phyloP scores from a whole-genome alignment of 2,329 filamentous ascomycete genomes.

The Cordyceps cateniannulata region DNA sequence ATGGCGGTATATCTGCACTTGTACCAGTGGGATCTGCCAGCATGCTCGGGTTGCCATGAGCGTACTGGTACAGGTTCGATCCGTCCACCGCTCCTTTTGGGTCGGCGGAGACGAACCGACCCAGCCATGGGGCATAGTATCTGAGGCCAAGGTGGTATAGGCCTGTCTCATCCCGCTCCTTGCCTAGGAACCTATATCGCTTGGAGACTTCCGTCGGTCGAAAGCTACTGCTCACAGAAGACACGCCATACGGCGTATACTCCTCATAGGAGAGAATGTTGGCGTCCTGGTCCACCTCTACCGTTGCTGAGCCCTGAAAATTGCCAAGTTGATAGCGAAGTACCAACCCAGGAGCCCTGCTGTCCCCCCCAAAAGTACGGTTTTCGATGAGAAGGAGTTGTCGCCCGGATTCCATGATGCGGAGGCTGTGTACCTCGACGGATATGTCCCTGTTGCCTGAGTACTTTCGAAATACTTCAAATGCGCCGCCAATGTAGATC shows the following conservation, averaged over 20 bases:
- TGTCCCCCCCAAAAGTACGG: conserved; percentile 12
- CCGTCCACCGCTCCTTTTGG: conserved; percentile 17
- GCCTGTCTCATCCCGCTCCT: conserved; percentile 22
- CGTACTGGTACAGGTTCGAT: conserved; percentile 17
- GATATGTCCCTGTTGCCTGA: not conserved
- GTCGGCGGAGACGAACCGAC: conserved; percentile 21
- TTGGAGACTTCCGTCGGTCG: conserved; percentile 15
- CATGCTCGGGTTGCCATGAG: conserved; percentile 12
- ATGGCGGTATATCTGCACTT: not conserved
- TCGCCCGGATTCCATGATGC: conserved; percentile 9
- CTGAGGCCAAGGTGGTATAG: conserved; percentile 20
- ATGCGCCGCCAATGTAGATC: conserved; percentile 13
- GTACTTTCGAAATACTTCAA: conserved; percentile 13
- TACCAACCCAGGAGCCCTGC: conserved; percentile 9
- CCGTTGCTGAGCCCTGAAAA: conserved; percentile 1
- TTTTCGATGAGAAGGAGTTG: conserved; percentile 12
- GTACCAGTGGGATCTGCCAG: conserved; percentile 10
- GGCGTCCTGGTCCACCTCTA: conserved; percentile 22
- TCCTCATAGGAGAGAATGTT: conserved; percentile 25
- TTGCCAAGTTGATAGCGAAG: conserved; percentile 14
- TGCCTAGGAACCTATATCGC: conserved; percentile 20
- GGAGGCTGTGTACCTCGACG: conserved; percentile 3
- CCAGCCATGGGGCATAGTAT: conserved; percentile 23
- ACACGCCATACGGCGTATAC: conserved; percentile 23
- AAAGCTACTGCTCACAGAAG: conserved; percentile 12